Evolutionary conservation across 352 stramenopile species (phyloP).

Genomic region (Lagenidium sp.): DNA sequence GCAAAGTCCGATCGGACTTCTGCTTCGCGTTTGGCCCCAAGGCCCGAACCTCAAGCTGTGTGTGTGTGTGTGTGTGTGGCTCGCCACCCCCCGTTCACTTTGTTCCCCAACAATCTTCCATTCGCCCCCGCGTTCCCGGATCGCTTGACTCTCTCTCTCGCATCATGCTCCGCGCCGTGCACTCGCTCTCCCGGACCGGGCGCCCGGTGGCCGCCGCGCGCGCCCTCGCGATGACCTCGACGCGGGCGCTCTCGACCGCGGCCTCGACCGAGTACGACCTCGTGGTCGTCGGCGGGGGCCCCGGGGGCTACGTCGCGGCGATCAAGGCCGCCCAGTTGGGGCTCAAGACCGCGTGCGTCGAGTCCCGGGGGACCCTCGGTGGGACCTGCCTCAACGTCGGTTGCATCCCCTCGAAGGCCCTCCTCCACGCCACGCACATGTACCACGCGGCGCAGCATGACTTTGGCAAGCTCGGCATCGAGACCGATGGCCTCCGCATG

Average conservation of each 20-base stretch:
- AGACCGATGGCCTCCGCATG: slow-evolving; percentile 83
- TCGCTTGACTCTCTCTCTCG: too few relatives aligned
- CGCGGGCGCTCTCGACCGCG: slow-evolving; percentile 36
- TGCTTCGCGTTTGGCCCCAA: too few relatives aligned
- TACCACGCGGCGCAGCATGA: slow-evolving; percentile 95
- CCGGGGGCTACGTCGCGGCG: slow-evolving; percentile 97
- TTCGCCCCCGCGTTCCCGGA: too few relatives aligned
- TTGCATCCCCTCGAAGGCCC: slow-evolving; percentile 98
- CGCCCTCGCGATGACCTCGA: slow-evolving; percentile 17
- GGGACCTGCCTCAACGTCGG: slow-evolving; percentile 99
- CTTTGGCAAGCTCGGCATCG: slow-evolving; percentile 95
- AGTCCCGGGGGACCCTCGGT: slow-evolving; percentile 93
- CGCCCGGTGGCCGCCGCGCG: slow-evolving; percentile 18
- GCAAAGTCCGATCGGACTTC: too few relatives aligned
- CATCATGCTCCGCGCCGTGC: slow-evolving; percentile 22
- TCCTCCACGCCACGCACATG: slow-evolving; percentile 95
- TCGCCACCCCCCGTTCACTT: too few relatives aligned
- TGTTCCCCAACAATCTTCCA: too few relatives aligned
- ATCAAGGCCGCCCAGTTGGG: slow-evolving; percentile 98
- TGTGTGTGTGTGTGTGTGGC: too few relatives aligned
- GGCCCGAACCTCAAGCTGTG: too few relatives aligned
- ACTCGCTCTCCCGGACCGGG: too few relatives aligned
- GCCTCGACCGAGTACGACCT: slow-evolving; percentile 61
- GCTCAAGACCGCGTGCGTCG: slow-evolving; percentile 97
- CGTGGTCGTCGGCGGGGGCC: slow-evolving; percentile 92